Conservation (phyloP, 2,329 filamentous ascomycete genomes). For the Fusarium sublunatum region DNA sequence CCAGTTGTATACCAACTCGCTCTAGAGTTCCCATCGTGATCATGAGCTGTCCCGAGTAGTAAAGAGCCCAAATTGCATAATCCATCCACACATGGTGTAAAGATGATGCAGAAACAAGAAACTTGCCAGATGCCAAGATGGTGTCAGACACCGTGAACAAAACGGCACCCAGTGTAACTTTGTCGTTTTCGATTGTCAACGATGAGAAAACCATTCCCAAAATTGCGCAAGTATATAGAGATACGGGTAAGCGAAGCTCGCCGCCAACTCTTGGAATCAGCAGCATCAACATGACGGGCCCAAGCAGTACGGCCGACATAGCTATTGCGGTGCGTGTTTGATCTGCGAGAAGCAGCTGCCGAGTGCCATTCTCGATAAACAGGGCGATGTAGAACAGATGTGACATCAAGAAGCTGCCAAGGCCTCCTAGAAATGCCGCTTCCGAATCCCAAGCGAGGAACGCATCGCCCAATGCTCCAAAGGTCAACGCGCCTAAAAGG, state of each 20-base stretch:
- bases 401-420: constrained; percentile 50
- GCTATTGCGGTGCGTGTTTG: no score
- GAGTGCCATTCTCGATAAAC: constrained; percentile 35
- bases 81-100: constrained; percentile 47
- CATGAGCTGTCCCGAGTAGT: constrained; percentile 51
- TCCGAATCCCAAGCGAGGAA: constrained; percentile 53
- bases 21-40: constrained; percentile 30
- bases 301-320: constrained; percentile 8
- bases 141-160: constrained; percentile 50
- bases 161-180: neutral
- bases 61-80: constrained; percentile 51
- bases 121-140: constrained; percentile 50
- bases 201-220: constrained; percentile 49
- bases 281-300: constrained; percentile 31
- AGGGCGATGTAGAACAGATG: constrained; percentile 51
- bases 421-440: constrained; percentile 48
- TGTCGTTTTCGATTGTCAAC: constrained; percentile 42
- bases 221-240: constrained; percentile 49
- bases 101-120: constrained; percentile 46
- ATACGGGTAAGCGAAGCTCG: constrained; percentile 46
- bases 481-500: constrained; percentile 45
- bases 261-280: constrained; percentile 45
- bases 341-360: no score
- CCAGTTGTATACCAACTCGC: no score
- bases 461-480: constrained; percentile 51